phyloP scores from a whole-genome alignment of 495 filamentous ascomycete species.

The Durotheca rogersii region DNA sequence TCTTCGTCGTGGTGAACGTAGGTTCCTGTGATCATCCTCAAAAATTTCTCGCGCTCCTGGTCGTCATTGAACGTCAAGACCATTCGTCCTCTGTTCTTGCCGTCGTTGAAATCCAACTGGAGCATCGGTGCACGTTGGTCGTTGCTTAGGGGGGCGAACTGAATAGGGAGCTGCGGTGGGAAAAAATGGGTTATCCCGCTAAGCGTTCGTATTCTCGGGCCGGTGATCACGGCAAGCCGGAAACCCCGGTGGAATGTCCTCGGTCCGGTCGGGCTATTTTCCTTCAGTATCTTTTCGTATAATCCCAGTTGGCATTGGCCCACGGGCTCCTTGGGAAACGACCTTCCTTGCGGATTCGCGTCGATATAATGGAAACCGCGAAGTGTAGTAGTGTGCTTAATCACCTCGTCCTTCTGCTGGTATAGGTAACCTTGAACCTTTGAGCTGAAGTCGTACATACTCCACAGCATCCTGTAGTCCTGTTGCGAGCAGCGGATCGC shows the following conservation, averaged over 20 bases:
- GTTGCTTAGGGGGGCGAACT: slow-evolving; percentile 70
- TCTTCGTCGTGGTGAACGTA: slow-evolving; percentile 58
- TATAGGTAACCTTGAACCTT: slow-evolving; percentile 70
- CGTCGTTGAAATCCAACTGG: slow-evolving; percentile 67
- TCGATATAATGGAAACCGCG: slow-evolving; percentile 76
- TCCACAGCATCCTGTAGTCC: slow-evolving; percentile 74
- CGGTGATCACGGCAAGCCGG: slow-evolving; percentile 72
- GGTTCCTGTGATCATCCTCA: slow-evolving; percentile 69
- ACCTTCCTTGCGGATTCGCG: slow-evolving; percentile 57
- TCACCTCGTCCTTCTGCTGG: slow-evolving; percentile 61
- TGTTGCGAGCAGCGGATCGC: slow-evolving; percentile 67
- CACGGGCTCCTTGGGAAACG: slow-evolving; percentile 72
- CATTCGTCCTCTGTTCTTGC: slow-evolving; percentile 64
- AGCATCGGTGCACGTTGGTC: slow-evolving; percentile 66
- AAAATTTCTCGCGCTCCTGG: slow-evolving; percentile 63
- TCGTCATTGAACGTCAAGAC: slow-evolving; percentile 71
- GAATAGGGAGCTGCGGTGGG: slow-evolving; percentile 59
- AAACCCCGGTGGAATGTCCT: slow-evolving; percentile 72
- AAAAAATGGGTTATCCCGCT: slow-evolving; percentile 69
- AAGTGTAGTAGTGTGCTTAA: slow-evolving; percentile 64
- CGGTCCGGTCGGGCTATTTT: slow-evolving; percentile 65
- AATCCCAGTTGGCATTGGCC: slow-evolving; percentile 66
- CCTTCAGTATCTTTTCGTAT: slow-evolving; percentile 65
- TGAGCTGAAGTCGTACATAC: slow-evolving; percentile 75
- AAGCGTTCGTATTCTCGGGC: slow-evolving; percentile 69